Evolutionary conservation across 768 basidiomycete species (phyloP).

Genomic region (Sporobolomyces phaffii): DNA sequence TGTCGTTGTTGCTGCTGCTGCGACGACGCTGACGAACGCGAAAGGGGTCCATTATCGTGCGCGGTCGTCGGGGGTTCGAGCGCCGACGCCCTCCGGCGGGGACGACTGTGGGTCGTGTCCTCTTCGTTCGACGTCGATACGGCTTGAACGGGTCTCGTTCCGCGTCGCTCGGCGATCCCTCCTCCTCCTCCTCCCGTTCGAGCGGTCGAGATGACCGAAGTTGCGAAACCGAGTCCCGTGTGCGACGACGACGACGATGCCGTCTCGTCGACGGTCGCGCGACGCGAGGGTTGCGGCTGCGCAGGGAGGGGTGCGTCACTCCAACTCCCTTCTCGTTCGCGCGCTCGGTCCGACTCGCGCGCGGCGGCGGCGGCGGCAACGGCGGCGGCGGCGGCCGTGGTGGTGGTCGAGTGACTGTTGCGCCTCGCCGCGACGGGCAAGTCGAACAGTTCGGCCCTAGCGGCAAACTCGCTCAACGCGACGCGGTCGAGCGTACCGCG

Average conservation of each 20-base stretch:
- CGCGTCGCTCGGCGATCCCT: not conserved
- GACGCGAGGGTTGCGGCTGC: no score
- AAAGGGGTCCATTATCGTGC: not conserved
- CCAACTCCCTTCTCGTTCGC: conserved; percentile 1
- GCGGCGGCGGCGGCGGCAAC: no score
- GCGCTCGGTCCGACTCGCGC: not conserved
- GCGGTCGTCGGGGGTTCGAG: not conserved
- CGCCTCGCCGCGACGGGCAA: not conserved
- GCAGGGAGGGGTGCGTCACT: not conserved
- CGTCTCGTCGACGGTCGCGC: no score
- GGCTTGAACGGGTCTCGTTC: not conserved
- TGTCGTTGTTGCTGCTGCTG: conserved; percentile 7
- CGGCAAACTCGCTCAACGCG: conserved; percentile 29
- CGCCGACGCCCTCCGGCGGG: not conserved
- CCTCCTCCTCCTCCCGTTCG: no score
- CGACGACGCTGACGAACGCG: no score
- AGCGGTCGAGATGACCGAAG: not conserved
- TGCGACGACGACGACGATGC: no score
- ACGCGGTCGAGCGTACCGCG: conserved; percentile 30
- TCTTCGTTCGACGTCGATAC: no score
- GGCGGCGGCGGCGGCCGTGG: no score
- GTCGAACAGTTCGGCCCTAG: conserved; percentile 22
- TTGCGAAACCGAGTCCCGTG: not conserved
- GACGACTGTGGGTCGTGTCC: no score
- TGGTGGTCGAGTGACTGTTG: no score